These are phyloP conservation scores for Colletotrichum sp. DNA, from an alignment of 2,329 filamentous ascomycete species.

Conservation along the genomic window DNA sequence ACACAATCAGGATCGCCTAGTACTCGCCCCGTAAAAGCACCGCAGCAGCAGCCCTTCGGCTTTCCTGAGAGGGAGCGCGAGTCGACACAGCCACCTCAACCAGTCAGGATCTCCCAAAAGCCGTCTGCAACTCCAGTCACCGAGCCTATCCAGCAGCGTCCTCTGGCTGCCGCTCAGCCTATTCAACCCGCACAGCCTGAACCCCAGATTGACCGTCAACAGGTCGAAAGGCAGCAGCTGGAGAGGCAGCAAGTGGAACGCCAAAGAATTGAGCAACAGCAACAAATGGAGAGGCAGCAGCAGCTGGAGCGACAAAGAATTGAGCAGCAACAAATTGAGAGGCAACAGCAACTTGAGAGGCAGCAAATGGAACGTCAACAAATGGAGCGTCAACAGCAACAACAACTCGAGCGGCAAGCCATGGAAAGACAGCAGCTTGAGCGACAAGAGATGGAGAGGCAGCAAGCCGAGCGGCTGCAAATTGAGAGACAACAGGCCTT, in stretches of 20 bases:
- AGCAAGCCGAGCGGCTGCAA: conserved; percentile 27
- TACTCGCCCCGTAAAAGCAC: conserved; percentile 47
- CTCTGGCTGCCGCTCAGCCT: conserved; percentile 38
- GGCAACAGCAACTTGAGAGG: conserved; percentile 22
- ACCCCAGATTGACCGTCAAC: conserved; percentile 27
- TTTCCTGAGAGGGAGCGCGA: conserved; percentile 51
- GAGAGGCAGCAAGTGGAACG: conserved; percentile 21
- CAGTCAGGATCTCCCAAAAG: conserved; percentile 47
- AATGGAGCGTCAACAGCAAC: not conserved
- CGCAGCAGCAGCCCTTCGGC: conserved; percentile 41
- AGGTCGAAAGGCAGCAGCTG: conserved; percentile 26
- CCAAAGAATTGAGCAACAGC: conserved; percentile 24
- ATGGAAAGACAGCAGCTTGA: conserved; percentile 26
- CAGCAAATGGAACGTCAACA: not conserved
- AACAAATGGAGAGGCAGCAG: conserved; percentile 33
- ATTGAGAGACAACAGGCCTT: conserved; percentile 19
- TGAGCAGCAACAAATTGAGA: conserved; percentile 26
- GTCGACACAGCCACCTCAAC: conserved; percentile 35
- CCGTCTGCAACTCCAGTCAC: conserved; percentile 32
- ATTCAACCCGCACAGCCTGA: conserved; percentile 37
- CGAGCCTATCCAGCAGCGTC: conserved; percentile 39
- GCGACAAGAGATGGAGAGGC: conserved; percentile 22
- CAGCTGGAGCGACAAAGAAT: conserved; percentile 26
- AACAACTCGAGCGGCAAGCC: conserved; percentile 2
- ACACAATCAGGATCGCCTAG: conserved; percentile 53